These are phyloP conservation scores for Cornus controversa DNA, from an alignment of 148 eudicot genomes.

Conservation along the genomic window DNA sequence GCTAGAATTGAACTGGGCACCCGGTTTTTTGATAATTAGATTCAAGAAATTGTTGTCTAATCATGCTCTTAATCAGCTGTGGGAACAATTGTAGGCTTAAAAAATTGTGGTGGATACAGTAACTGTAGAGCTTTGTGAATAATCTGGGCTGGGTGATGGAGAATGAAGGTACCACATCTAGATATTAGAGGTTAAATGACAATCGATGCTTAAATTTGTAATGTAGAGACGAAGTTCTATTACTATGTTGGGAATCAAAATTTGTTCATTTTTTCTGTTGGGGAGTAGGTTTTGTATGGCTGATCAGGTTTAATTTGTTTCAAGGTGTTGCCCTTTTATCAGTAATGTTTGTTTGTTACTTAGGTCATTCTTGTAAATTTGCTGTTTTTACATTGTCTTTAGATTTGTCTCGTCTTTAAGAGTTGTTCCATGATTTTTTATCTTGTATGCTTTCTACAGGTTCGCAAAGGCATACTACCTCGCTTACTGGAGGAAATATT, in stretches of 20 bases:
- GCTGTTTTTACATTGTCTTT: conserved; percentile 1
- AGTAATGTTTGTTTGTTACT: neutral
- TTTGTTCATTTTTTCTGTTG: neutral
- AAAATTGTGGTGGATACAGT: neutral
- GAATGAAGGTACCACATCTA: no score
- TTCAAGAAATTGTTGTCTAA: neutral
- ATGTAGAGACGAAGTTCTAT: neutral
- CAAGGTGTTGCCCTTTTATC: neutral
- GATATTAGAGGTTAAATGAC: neutral
- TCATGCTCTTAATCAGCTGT: neutral
- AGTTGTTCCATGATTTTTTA: neutral
- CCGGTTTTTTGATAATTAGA: neutral
- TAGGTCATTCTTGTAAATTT: neutral
- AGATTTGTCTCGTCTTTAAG: neutral
- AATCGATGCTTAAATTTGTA: neutral
- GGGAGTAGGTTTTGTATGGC: neutral
- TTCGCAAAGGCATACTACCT: conserved; percentile 84
- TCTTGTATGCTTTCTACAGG: conserved; percentile 29
- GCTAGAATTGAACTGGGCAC: neutral
- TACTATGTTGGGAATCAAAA: neutral
- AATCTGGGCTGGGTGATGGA: no score
- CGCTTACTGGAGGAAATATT: conserved; percentile 89
- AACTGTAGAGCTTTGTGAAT: neutral
- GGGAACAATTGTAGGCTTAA: neutral
- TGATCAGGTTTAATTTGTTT: neutral